Evolutionary conservation across 352 stramenopile genomes (phyloP), one percentile per base, ranked within the genome.

Genomic region (Globisporangium viniferum): DNA sequence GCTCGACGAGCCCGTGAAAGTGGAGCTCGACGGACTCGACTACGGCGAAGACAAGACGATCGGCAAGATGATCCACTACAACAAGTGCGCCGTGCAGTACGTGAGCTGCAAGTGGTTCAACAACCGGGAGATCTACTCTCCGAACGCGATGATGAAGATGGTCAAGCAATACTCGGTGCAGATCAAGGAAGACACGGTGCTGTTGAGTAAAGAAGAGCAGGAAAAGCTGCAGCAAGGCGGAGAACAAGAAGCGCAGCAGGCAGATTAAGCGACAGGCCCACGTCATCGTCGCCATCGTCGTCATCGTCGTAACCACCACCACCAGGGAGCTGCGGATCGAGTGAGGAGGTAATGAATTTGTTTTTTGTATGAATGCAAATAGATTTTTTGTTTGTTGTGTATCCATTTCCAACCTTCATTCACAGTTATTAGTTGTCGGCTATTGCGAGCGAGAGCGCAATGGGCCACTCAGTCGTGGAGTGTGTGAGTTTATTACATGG

Each of bases 91-190:
- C 31, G 84, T 89, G 36, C 79, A 92, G 77, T 90, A 90, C 69
- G 82, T 92, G 69, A 92, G 82, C 73, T 92, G 84, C 78, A 92
- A 92, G 75, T 92, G 84, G 84, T 91, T 92, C 72, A 92, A 92
- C 73, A 92, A 92, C 71, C 81, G 88, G 58, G 84, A 92, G 64
- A 78, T 92, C 59, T 91, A 88, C 67, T 89, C 77, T 44, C 80
- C 82, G 6, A 86, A 90, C 62, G 79, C 77, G 29, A 69, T 90
- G 56, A 77, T 92, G 33, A 86, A 82, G 68, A 91, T 91, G 82
- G 83, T 69, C 62, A 92, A 92, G 70, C 76, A 78, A 39, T 72
- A 75, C 73, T 81, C 84, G 60, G 66, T 82, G 46, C 64, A 79
- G 66, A 90, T 92, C 60, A 74, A 69, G 6, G 73, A 84, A 46